Conservation (phyloP, 495 filamentous ascomycete genomes). For the Melanomma pulvis-pyrius region DNA sequence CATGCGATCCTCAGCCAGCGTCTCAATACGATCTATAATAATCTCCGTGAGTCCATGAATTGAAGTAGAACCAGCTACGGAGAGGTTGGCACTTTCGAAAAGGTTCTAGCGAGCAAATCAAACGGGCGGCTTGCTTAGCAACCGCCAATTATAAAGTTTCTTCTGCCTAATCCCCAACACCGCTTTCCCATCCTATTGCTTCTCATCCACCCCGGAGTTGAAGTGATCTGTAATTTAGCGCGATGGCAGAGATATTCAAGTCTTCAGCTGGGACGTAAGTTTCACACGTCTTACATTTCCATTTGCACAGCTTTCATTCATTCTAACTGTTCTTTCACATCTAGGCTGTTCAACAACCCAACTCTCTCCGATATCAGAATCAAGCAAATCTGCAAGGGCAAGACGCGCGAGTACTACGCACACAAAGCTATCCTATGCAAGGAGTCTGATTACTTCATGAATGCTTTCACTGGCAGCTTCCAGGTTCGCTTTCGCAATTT, state of each 20-base stretch:
- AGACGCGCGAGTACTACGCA: slow-evolving; percentile 15
- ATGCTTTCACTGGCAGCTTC: slow-evolving; percentile 8
- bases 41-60: no score
- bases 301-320: not conserved
- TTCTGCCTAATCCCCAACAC: no score
- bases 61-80: no score
- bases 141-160: no score
- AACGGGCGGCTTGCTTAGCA: no score
- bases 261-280: not conserved
- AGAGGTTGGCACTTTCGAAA: no score
- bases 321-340: not conserved
- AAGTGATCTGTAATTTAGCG: no score
- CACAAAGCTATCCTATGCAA: slow-evolving; percentile 15
- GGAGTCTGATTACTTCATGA: slow-evolving; percentile 6
- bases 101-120: no score
- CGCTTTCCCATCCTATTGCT: no score
- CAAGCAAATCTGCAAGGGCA: slow-evolving; percentile 6
- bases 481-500: not conserved
- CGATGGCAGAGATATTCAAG: slow-evolving; percentile 1
- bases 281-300: not conserved
- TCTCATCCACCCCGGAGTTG: no score
- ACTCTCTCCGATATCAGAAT: slow-evolving; percentile 16
- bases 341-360: slow-evolving; percentile 19
- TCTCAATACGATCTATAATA: no score
- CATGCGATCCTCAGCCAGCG: no score